Evolutionary conservation across 495 filamentous ascomycete genomes (phyloP).

Genomic region (Saxophila tyrrhenica): DNA sequence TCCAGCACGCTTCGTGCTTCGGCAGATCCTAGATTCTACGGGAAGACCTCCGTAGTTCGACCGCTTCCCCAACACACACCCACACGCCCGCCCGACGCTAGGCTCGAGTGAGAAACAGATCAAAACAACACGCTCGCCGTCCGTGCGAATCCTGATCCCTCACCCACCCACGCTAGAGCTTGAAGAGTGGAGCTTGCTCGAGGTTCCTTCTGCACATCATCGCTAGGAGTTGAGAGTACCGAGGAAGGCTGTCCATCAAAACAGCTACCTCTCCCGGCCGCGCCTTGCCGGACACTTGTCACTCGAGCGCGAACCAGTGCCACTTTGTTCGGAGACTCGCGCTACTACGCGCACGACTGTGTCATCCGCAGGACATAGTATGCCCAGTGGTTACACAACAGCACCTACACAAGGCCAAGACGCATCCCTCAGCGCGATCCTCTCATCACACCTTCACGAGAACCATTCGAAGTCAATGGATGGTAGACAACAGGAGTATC

Average conservation of each 20-base stretch:
- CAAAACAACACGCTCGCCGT: not conserved
- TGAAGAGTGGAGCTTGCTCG: conserved; percentile 5
- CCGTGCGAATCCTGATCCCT: not conserved
- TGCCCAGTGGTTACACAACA: conserved; percentile 29
- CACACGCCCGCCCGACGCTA: not conserved
- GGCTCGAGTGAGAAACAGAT: not conserved
- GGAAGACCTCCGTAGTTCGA: not conserved
- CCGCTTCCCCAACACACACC: not conserved
- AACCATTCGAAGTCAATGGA: conserved; percentile 56
- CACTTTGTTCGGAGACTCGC: conserved; percentile 14
- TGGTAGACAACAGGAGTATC: conserved; percentile 81
- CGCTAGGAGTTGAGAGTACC: conserved; percentile 22
- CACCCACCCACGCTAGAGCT: conserved; percentile 14
- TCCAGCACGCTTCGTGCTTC: too few species aligned
- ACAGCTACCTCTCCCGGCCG: conserved; percentile 24
- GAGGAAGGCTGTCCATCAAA: conserved; percentile 25
- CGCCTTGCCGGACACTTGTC: conserved; percentile 20
- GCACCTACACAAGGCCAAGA: conserved; percentile 20
- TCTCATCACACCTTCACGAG: conserved; percentile 21
- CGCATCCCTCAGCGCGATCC: conserved; percentile 26
- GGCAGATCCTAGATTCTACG: not conserved
- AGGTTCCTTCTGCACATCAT: conserved; percentile 31
- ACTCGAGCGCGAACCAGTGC: conserved; percentile 17
- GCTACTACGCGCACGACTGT: conserved; percentile 10
- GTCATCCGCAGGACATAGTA: conserved; percentile 24